phyloP scores from a whole-genome alignment of 139 green algal species.

The Coelastrella sp. region DNA sequence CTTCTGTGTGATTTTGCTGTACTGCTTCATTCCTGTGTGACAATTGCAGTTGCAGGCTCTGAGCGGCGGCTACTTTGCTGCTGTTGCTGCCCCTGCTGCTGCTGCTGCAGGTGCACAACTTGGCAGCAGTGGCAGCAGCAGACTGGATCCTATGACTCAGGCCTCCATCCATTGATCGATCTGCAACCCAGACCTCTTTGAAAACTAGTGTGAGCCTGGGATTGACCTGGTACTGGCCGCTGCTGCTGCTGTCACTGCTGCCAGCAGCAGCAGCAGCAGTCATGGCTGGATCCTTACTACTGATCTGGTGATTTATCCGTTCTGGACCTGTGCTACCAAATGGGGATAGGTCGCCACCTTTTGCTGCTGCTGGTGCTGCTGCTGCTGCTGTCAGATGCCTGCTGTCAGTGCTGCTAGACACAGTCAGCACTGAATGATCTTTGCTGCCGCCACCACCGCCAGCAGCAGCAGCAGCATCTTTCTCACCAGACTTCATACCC shows the following conservation, averaged over 20 bases:
- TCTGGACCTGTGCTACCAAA: neutral
- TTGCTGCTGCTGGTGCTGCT: conserved; percentile 20
- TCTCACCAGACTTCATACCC: neutral
- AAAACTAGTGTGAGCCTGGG: conserved; percentile 10
- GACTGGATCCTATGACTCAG: neutral
- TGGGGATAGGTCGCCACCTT: no score
- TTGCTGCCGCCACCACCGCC: neutral
- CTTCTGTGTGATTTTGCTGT: no score
- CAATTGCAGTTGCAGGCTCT: neutral
- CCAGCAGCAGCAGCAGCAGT: neutral
- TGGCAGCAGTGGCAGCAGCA: neutral
- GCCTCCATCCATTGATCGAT: neutral
- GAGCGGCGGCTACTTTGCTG: no score
- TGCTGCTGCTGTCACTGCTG: neutral
- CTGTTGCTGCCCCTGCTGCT: neutral
- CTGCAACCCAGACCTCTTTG: neutral
- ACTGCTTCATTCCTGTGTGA: neutral
- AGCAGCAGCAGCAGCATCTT: neutral
- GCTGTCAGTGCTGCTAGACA: neutral
- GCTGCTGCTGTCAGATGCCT: neutral
- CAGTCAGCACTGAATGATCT: neutral
- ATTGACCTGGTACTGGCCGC: neutral
- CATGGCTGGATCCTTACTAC: neutral
- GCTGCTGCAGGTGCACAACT: neutral
- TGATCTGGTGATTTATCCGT: neutral